Evolutionary conservation across 2,329 filamentous ascomycete species (phyloP), one percentile per base, ranked within the genome.

Genomic region (Drechslerella coelobrocha): DNA sequence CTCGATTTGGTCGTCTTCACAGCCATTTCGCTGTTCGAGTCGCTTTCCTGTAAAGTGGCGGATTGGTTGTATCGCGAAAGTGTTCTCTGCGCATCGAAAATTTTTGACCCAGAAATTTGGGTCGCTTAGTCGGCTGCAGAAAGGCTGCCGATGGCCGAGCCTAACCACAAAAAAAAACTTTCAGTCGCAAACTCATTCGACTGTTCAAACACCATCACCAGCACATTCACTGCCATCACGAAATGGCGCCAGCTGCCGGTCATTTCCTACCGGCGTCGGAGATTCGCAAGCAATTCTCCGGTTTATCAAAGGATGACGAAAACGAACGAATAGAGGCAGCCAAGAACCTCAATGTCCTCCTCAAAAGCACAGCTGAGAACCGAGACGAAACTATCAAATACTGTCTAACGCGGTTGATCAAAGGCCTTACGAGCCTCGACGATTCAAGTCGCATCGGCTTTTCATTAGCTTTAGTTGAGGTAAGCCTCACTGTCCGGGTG

Each of bases 401-500:
- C 45, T 59, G 57, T 24, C 21, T 69, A 10, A 59, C 63, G 77
- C 84, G 89, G 24, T 82, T 99, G 37, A 91, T 97, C 78, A 87
- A 90, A 60, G 94, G 94, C 41, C 86, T 97, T 17, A 92, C 92
- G 72, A 97, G 92, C 78, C 89, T 91, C 60, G 88, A 91, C 63
- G 96, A 96, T 80, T 91, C 90, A 10, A 91, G 93, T 17, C 85
- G 94, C 24, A 81, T 94, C 54, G 94, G 94, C 2, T 97, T 96
- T 78, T 96, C 91, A 59, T 83, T 97, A 61, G 93, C 93, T 0
- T 81, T 97, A 74, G 89, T 92, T 0, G 92, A 97, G 79, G 74
- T 75, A 72, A 24, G 47, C 14, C 10, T 50, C 41, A 37, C 26
- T 29, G 24, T 8, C 29, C 19, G 10, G 26, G 10, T 23, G 2